Conservation (phyloP, 805 yeast genomes). For the Candida incommunis region DNA sequence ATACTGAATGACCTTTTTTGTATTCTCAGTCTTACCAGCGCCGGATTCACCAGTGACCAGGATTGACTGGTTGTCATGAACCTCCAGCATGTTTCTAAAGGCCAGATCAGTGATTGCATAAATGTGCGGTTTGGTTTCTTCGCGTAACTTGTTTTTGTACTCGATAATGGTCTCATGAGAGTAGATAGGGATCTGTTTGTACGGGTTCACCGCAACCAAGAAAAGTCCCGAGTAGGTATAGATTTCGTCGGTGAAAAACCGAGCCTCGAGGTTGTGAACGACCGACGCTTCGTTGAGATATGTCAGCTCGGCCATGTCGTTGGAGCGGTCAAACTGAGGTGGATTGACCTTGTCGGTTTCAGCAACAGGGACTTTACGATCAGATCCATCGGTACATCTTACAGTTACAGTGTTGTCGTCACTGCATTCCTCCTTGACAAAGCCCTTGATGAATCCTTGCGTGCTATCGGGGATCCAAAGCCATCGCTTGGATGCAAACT, state of each 20-base stretch:
- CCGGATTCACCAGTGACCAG: constrained; percentile 98
- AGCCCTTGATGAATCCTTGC: constrained; percentile 46
- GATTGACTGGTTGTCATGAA: constrained; percentile 70
- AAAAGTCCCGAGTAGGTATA: constrained; percentile 94
- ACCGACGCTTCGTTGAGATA: constrained; percentile 92
- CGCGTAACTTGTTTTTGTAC: constrained; percentile 35
- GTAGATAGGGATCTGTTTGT: constrained; percentile 60
- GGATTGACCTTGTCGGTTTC: constrained; percentile 68
- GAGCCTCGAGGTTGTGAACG: constrained; percentile 61
- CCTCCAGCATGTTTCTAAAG: constrained; percentile 54
- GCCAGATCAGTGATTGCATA: constrained; percentile 85
- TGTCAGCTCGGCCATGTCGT: constrained; percentile 92
- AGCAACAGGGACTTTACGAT: constrained; percentile 23
- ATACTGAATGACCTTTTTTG: constrained; percentile 88
- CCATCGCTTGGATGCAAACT: constrained; percentile 28
- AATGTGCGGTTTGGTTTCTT: constrained; percentile 65
- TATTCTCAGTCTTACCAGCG: constrained; percentile 97
- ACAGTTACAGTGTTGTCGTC: constrained; percentile 25
- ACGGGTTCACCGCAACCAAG: constrained; percentile 91
- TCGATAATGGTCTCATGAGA: constrained; percentile 38
- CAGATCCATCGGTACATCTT: constrained; percentile 10
- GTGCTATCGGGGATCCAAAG: constrained; percentile 67
- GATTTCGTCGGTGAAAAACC: constrained; percentile 67
- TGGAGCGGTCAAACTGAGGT: constrained; percentile 72
- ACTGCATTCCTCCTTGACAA: constrained; percentile 24